Base-by-base conservation (phyloP, 2,329 filamentous ascomycete genomes). In the Neophaeococcomyces mojaviensis region DNA sequence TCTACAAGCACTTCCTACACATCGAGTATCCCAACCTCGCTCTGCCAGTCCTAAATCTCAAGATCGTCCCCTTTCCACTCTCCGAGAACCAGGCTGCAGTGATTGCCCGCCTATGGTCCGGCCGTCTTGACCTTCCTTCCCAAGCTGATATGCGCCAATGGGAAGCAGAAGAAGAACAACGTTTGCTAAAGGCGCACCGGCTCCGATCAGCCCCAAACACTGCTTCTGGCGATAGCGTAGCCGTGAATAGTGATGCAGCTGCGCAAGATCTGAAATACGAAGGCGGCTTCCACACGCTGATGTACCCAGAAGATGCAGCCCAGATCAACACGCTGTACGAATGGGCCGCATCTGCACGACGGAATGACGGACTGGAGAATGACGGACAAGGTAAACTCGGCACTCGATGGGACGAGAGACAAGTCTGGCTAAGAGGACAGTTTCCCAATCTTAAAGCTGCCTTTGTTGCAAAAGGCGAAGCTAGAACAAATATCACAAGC, bases 31-130 rank as follows among this genome's bases (percentile, higher is more conserved):
- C 89, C 1, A 92, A 86, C 0, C 70, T 97, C 1, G 82, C 78
- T 1, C 89, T 96, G 60, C 73, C 85, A 0, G 79, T 78, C 0
- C 70, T 96, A 32, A 82, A 85, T 13, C 83, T 88, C 60, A 84
- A 84, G 55, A 78, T 92, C n/a, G 84, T 94, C n/a, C 90, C 90
- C 0, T 94, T 94, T 61, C 83, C 86, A 0, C 58, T 92, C 1
- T 76, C 82, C 0, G 88, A 96, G 66, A 80, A 78, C 4, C 89
- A 96, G 64, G 80, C 81, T 1, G 84, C 88, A 0, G 77, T 86
- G 0, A 72, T 94, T 37, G 79, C 88, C 2, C 78, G 86, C 1
- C 76, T 89, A 0, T 94, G 86, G 77, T 78, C 86, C 1, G 84
- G 85, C 28, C 68, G 78, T 1, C 68, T 95, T 1, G 52, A 65